Base-by-base conservation (phyloP, 148 eudicot species). In the Camellia japonica region DNA sequence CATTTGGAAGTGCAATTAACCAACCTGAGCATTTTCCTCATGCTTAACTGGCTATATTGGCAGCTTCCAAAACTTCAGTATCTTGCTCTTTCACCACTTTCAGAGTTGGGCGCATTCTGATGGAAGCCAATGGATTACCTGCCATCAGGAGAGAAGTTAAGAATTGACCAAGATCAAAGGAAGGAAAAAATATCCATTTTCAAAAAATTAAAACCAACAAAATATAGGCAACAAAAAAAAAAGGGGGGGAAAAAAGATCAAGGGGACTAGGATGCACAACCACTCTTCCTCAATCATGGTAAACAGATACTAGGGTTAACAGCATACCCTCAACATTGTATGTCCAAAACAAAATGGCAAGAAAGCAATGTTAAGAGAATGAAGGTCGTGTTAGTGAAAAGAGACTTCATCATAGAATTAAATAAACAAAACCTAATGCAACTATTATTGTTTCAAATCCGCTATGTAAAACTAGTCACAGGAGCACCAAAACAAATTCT, bases 71-170 rank as follows among this genome's bases (percentile, higher is more conserved):
- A 80, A 74, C 63, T 19, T 75, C 78, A 78, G 19, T 49, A 68
- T 46, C 75, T 70, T 81, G 68, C 79, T 80, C 89, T 74, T 74
- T 75, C 43, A 80, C 79, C 77, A 78, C 85, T 81, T 80, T 80
- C 77, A 82, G 75, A 76, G 80, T 84, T 5, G 87, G 82, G 71
- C 58, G 16, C 87, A 80, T 77, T 80, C 89, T 78, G 75, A 83
- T 82, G 68, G 85, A 69, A 66, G 56, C 77, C 82, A 75, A 70
- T 56, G 82, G 81, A 65, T 16, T 77, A 80, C 89, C 85, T 84
- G 89, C 75, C 78, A 80, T 47, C 64, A 71, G 6, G 51, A 78
- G 69, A 42, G 46, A 44, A 74, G 67, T 68, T 13, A 44, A 18
- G 63, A 78, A 78, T 60, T 43, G 7, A 56, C 76, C 69, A 54